Base-by-base conservation (phyloP, 2,329 filamentous ascomycete genomes). In the Metarhizium humberi region DNA sequence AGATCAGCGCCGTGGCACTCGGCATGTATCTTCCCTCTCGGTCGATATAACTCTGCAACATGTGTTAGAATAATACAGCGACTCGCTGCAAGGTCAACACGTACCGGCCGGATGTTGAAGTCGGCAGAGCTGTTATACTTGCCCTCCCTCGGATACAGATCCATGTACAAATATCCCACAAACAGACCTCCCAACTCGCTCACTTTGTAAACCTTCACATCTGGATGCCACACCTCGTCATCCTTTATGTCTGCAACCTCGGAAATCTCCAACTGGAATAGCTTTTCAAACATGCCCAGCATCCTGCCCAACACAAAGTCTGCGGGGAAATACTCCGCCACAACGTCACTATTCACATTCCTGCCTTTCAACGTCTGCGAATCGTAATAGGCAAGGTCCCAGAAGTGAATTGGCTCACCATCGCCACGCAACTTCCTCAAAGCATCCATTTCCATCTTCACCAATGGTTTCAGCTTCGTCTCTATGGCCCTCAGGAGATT, bases 261-360 rank as follows among this genome's bases (percentile, higher is more conserved):
- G 13, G 38, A 32, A 32, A 55, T 55, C 4, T 10, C 7, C 7
- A 55, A 20, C 14, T 51, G 34, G 16, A 55, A 55, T 5, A 55
- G 20, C 43, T 48, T 38, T 14, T 52, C 38, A 38, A 55, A 55
- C 11, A 52, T 51, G 6, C 47, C 14, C 50, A 55, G 42, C 54
- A 55, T 52, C 42, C 46, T n/a, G 6, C 10, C 36, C 16, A 55
- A n/a, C 5, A 51, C 45, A 32, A 36, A 42, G 8, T 48, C 45
- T 2, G 54, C 50, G n/a, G 54, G 54, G 7, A 55, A 55, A 16
- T 52, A 55, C 34, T 52, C 54, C 32, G 50, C 50, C 32, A 55
- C 50, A 7, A 55, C n/a, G 30, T 52, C 54, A 30, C 38, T 34
- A 34, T 55, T 46, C 30, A 55, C 54, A n/a, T 49, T 42, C 43